Percentiles rank a stretch among this genome's conserved stretches.
Conservation (phyloP, 2,329 filamentous ascomycete genomes). For the Colletotrichum sp. region DNA sequence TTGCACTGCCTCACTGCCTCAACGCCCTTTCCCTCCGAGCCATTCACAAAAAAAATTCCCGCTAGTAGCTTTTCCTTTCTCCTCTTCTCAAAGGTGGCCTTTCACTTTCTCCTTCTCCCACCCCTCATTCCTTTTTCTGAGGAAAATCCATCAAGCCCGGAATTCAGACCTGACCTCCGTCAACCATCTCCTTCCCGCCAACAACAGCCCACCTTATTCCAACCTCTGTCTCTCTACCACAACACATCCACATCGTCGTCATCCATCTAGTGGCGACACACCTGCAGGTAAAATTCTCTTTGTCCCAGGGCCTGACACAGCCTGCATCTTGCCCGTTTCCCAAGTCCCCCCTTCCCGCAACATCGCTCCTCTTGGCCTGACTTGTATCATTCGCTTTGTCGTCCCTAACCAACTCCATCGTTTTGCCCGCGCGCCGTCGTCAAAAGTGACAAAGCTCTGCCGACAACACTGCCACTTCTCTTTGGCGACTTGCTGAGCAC, state of each 20-base stretch:
- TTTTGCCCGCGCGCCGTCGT: background rate
- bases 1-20: constrained; percentile 22
- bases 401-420: background rate
- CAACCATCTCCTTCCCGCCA: constrained; percentile 3
- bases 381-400: constrained; percentile 9
- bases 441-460: constrained; percentile 12
- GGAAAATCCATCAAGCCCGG: constrained; percentile 8
- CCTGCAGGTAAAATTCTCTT: background rate
- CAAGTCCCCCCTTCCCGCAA: background rate
- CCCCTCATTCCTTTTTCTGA: constrained; percentile 17
- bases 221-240: background rate
- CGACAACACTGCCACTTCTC: constrained; percentile 11
- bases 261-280: background rate
- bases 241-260: background rate
- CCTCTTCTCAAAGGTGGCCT: constrained; percentile 15
- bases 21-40: constrained; percentile 15
- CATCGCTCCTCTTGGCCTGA: background rate
- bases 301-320: constrained; percentile 1
- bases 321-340: background rate
- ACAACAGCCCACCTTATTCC: constrained; percentile 17
- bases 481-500: background rate
- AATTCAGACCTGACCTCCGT: constrained; percentile 5
- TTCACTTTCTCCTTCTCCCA: constrained; percentile 3
- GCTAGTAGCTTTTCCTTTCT: constrained; percentile 20
- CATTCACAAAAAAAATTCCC: constrained; percentile 15